Percentiles rank a stretch among this genome's conserved stretches.
phyloP scores from a whole-genome alignment of 495 filamentous ascomycete species.

The Penicillium macrosclerotiorum region DNA sequence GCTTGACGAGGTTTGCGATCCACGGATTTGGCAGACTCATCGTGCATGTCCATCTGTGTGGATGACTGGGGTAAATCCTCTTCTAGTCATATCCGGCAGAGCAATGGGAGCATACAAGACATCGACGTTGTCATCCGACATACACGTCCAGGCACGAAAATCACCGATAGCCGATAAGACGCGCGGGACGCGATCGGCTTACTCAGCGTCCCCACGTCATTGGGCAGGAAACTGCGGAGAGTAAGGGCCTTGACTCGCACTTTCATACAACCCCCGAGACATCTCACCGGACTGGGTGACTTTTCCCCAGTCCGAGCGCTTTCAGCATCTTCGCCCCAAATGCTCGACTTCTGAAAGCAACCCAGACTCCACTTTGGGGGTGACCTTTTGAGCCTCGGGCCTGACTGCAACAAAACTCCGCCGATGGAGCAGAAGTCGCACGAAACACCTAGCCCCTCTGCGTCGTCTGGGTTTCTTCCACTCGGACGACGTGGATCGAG shows the following conservation, averaged over 20 bases:
- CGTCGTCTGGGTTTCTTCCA: constrained; percentile 43
- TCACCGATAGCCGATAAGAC: constrained; percentile 21
- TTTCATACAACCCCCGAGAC: neutral
- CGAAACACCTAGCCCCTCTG: constrained; percentile 41
- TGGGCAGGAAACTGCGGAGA: constrained; percentile 25
- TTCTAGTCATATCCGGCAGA: neutral
- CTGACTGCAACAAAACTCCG: constrained; percentile 10
- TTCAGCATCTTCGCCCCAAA: constrained; percentile 1
- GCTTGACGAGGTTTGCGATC: constrained; percentile 32
- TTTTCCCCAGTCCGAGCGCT: neutral
- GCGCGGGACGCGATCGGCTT: constrained; percentile 10
- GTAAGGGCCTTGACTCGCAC: constrained; percentile 7
- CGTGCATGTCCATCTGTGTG: constrained; percentile 9
- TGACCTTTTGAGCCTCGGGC: constrained; percentile 15
- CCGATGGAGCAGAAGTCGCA: constrained; percentile 42
- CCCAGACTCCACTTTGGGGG: constrained; percentile 10
- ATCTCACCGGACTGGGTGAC: neutral
- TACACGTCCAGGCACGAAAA: constrained; percentile 8
- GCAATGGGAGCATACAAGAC: neutral
- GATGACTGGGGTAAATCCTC: neutral
- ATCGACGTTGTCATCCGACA: too few species aligned
- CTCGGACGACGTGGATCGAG: constrained; percentile 57
- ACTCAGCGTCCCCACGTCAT: constrained; percentile 38
- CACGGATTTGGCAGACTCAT: constrained; percentile 31
- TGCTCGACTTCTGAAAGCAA: constrained; percentile 5